Evolutionary conservation across 2,329 filamentous ascomycete species (phyloP).

Genomic region (Colletotrichum tofieldiae): DNA sequence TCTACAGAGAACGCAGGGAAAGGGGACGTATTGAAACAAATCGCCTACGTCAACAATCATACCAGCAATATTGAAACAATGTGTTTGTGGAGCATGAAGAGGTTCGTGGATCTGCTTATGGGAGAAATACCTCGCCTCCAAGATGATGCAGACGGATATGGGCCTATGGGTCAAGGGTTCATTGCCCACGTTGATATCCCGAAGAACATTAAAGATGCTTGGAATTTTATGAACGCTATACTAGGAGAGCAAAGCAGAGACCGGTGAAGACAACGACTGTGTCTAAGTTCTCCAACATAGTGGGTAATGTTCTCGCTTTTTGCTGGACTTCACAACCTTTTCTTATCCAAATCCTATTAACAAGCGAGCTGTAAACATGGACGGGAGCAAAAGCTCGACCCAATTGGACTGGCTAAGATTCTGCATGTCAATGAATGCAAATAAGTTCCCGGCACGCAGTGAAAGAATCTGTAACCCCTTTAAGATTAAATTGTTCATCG

Average conservation of each 20-base stretch:
- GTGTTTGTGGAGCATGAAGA: constrained; percentile 54
- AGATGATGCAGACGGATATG: constrained; percentile 60
- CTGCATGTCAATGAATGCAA: no score
- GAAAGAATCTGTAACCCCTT: no score
- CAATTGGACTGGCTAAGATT: no score
- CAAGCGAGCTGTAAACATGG: no score
- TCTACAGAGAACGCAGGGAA: not conserved
- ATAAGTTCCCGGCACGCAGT: no score
- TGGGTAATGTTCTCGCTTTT: no score
- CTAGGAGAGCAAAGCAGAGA: not conserved
- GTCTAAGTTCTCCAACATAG: no score
- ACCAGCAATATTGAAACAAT: not conserved
- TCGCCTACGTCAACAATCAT: constrained; percentile 10
- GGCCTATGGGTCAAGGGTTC: constrained; percentile 59
- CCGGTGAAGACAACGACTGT: not conserved
- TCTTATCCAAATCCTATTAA: no score
- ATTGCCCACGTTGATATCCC: constrained; percentile 62
- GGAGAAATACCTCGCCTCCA: constrained; percentile 61
- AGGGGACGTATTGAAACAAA: not conserved
- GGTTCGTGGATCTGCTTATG: constrained; percentile 59
- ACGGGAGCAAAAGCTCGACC: no score
- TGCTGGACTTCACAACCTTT: no score
- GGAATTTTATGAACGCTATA: constrained; percentile 41
- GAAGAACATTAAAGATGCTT: constrained; percentile 53
- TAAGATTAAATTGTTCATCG: no score